Base-by-base conservation (phyloP, 2,329 filamentous ascomycete genomes). In the Arthroderma sp. region DNA sequence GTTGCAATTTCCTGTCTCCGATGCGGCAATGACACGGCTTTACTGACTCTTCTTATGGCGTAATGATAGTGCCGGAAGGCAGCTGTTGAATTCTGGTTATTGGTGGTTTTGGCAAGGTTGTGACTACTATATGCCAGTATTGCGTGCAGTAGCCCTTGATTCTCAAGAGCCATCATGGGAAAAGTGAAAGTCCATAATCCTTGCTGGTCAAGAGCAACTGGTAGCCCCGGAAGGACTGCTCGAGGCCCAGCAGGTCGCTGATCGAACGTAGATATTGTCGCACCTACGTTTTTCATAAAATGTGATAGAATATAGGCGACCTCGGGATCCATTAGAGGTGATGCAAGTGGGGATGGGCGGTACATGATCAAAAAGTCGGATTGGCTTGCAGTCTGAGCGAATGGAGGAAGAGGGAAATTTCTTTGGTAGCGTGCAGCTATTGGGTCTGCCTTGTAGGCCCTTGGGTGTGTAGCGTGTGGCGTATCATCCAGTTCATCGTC, bases 11-110 rank as follows among this genome's bases (percentile, higher is more conserved):
- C 79, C 6, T 80, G 78, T 43, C 87, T 78, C 54, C 80, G 78
- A 38, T 71, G 72, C 0, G 78, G 70, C 28, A 83, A 75, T 39
- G 77, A 77, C 29, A 96, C 82, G 40, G 83, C 83, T 53, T 77
- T 80, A 5, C 84, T 82, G 10, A 95, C 74, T 36, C 85, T 72
- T 50, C 87, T 80, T 39, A 95, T 69, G 6, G 88, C 82, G 53
- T 88, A 80, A 46, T 91, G 86, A 52, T 96, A 96, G 60, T 98
- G 91, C 56, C 91, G 88, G 57, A 91, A 76, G 0, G 88, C 89
- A 6, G 86, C 81, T 0, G 83, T 88, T 1, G 80, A 74, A 0
- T 85, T 82, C 1, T 77, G 76, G 15, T 22, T 22, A 29, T 74
- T 71, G 57, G 93, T 83, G 4, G 94, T 70, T 54, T 83, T 85